Percentiles rank a stretch among this genome's conserved stretches.
These are phyloP conservation scores for Penicillium capsulatum DNA, from an alignment of 2,329 filamentous ascomycete genomes.

Conservation along the genomic window DNA sequence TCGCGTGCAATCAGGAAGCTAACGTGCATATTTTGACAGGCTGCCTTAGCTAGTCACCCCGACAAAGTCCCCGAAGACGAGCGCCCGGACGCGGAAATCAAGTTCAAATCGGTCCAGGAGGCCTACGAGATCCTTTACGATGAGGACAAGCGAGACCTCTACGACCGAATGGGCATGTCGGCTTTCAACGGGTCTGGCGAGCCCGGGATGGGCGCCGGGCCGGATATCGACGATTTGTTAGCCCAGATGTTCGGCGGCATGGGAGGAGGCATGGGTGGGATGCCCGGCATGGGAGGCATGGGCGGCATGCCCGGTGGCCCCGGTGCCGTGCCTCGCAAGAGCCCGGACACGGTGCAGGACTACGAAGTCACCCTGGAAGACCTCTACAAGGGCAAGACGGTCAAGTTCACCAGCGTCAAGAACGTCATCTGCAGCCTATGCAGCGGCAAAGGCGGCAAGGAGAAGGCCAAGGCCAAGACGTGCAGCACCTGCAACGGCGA, in stretches of 20 bases:
- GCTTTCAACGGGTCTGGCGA: constrained; percentile 80
- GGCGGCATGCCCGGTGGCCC: constrained; percentile 32
- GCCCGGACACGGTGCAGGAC: constrained; percentile 79
- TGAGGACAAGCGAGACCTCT: constrained; percentile 85
- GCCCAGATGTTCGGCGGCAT: constrained; percentile 76
- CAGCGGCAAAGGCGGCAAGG: constrained; percentile 85
- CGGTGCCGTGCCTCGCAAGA: constrained; percentile 53
- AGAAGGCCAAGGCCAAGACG: constrained; percentile 77
- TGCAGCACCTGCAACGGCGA: constrained; percentile 82
- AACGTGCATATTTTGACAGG: constrained; percentile 48
- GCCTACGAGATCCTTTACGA: constrained; percentile 98
- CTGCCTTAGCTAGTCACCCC: constrained; percentile 82
- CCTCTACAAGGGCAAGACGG: constrained; percentile 97
- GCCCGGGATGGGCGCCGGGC: constrained; percentile 49
- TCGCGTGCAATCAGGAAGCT: background rate
- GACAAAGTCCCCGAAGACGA: constrained; percentile 90
- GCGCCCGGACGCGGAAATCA: constrained; percentile 78
- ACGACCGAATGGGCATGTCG: constrained; percentile 92
- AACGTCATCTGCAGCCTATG: constrained; percentile 83
- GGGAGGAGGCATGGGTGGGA: constrained; percentile 47
- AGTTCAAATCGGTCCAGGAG: constrained; percentile 88
- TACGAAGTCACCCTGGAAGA: constrained; percentile 92
- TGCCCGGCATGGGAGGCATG: constrained; percentile 50
- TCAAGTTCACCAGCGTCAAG: constrained; percentile 93
- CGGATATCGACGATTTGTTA: constrained; percentile 85